Base-by-base conservation (phyloP, 2,329 filamentous ascomycete species). In the Nakataea oryzae region DNA sequence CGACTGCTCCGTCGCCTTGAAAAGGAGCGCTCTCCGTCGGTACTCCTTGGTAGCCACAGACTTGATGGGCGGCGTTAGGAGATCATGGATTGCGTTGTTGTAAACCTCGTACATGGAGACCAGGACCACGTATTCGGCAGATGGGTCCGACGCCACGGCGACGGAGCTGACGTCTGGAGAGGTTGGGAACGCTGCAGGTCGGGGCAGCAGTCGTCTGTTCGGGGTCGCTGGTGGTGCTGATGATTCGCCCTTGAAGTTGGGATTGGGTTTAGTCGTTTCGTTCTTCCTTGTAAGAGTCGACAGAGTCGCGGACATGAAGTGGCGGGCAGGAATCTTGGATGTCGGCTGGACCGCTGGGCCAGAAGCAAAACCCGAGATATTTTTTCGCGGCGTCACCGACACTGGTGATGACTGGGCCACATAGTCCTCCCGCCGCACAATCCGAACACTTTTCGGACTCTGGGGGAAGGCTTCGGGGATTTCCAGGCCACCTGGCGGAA, bases 81-180 rank as follows among this genome's bases (percentile, higher is more conserved):
- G 85, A 70, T 99, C 95, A 72, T 96, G 97, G 67, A 99, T 97
- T 47, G 93, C 87, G 75, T 99, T 93, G 71, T 99, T 99, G 78
- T 99, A 97, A 1, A 99, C 93, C 74, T 99, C 95, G 74, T 97
- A 97, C 93, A 99, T 99, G 61, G 92, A 96, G 27, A 99, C 82
- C 13, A 99, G 79, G 61, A 99, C 86, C 5, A 89, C 88, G 68
- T 97, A 97, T 67, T 96, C 91, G 62, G 88, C 85, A 26, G 83
- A 82, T 1, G 81, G 79, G 65, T 93, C 89, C 58, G 86, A 79
- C 0, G 85, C 80, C 0, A 96, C 80, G 5, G 81, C 77, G 56
- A 96, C 78, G 60, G 86, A 80, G 73, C 86, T 85, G 61, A 96
- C 85, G 65, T 92, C 86, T 11, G 93, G 93, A 7, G 81, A 77